Conservation (phyloP, 345 rosid species). For the Geranium rotundifolium region DNA sequence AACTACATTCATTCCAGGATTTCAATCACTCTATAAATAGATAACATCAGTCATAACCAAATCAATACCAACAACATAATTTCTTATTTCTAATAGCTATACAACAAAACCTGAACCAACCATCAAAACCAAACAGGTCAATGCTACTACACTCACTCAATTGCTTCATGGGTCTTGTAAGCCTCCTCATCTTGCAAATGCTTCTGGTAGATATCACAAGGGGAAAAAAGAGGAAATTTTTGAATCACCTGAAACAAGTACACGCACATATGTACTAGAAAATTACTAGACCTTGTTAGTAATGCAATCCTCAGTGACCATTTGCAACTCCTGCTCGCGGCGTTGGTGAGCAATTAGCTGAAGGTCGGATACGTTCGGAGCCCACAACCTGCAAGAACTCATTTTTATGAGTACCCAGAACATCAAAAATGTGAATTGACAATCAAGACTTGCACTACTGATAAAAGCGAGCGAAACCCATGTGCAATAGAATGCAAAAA, state of each 20-base stretch:
- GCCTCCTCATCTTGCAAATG: conserved; percentile 35
- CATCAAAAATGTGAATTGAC: neutral
- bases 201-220: conserved; percentile 17
- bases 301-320: conserved; percentile 41
- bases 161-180: conserved; percentile 62
- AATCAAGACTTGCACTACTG: neutral
- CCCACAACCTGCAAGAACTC: conserved; percentile 37
- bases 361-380: conserved; percentile 34
- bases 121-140: neutral
- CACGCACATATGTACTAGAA: neutral
- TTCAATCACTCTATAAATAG: too few species aligned
- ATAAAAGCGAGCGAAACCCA: neutral
- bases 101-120: neutral
- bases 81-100: neutral
- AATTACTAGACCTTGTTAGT: conserved; percentile 34
- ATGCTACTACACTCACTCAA: conserved; percentile 59
- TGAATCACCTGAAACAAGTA: neutral
- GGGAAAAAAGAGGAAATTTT: neutral
- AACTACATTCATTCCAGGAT: too few species aligned
- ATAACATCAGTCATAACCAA: too few species aligned
- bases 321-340: conserved; percentile 53
- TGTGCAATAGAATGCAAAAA: neutral
- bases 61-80: neutral
- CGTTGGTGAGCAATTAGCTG: conserved; percentile 40
- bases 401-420: neutral